phyloP scores from a whole-genome alignment of 495 filamentous ascomycete genomes.

The Alectoria sarmentosa region DNA sequence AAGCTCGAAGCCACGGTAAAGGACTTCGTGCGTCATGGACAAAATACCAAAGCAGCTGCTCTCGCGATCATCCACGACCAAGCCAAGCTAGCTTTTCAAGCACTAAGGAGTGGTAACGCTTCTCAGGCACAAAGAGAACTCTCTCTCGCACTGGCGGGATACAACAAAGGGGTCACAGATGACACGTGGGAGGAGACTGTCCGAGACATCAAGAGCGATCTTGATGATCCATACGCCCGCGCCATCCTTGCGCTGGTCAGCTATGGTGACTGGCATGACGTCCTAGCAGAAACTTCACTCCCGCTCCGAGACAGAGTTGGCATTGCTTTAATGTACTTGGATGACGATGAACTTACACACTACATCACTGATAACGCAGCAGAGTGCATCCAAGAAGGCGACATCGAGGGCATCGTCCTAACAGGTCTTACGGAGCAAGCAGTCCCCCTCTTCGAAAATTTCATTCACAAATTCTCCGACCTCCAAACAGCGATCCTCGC shows the following conservation, averaged over 20 bases:
- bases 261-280: constrained; percentile 77
- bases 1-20: constrained; percentile 57
- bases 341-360: constrained; percentile 64
- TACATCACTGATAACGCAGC: constrained; percentile 61
- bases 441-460: constrained; percentile 78
- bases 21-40: constrained; percentile 48
- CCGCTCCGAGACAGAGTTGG: constrained; percentile 80
- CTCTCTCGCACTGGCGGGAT: constrained; percentile 48
- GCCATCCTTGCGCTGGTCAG: constrained; percentile 87
- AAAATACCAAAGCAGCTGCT: constrained; percentile 76
- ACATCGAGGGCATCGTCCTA: constrained; percentile 82
- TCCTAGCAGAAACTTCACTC: constrained; percentile 73
- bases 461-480: constrained; percentile 80
- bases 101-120: constrained; percentile 38
- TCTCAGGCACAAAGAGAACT: constrained; percentile 44
- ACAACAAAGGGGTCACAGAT: constrained; percentile 47
- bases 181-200: constrained; percentile 47
- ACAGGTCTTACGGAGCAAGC: constrained; percentile 75
- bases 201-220: constrained; percentile 55
- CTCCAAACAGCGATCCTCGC: constrained; percentile 84
- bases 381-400: constrained; percentile 61
- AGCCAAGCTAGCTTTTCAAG: constrained; percentile 45
- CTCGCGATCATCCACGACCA: constrained; percentile 69
- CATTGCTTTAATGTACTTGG: constrained; percentile 76
- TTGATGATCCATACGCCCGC: constrained; percentile 77